Evolutionary conservation across 257 asterid species (phyloP).

Genomic region (Parsonsia alboflavescens): DNA sequence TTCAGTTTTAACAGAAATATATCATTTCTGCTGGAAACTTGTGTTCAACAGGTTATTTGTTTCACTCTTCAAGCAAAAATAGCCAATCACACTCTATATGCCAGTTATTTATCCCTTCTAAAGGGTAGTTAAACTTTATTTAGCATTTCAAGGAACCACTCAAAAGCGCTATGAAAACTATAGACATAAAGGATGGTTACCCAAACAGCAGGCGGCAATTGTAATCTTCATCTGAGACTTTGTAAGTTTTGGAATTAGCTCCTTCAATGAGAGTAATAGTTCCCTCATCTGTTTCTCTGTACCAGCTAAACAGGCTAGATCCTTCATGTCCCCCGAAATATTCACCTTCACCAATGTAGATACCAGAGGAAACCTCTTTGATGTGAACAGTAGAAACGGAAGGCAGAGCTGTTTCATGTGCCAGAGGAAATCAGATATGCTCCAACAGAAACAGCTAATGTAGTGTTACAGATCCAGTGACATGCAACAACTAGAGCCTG

Average conservation of each 20-base stretch:
- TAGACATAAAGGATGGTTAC: slow-evolving; percentile 35
- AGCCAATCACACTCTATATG: background rate
- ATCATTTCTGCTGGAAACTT: background rate
- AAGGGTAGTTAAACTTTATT: slow-evolving; percentile 4
- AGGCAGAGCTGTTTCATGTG: slow-evolving; percentile 71
- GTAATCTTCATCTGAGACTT: slow-evolving; percentile 87
- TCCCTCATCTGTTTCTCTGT: slow-evolving; percentile 69
- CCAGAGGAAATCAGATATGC: slow-evolving; percentile 11
- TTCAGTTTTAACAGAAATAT: background rate
- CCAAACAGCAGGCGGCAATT: slow-evolving; percentile 72
- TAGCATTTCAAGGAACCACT: slow-evolving; percentile 12
- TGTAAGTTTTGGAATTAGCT: slow-evolving; percentile 69
- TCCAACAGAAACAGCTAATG: background rate
- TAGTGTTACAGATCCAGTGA: background rate
- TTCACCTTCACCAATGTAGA: slow-evolving; percentile 75
- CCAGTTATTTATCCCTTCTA: background rate
- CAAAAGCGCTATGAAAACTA: background rate
- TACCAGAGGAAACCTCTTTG: slow-evolving; percentile 54
- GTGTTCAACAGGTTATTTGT: background rate
- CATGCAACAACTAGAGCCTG: background rate
- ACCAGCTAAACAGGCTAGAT: slow-evolving; percentile 87
- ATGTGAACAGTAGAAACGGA: slow-evolving; percentile 55
- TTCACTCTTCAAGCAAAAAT: background rate
- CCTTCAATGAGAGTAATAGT: slow-evolving; percentile 51
- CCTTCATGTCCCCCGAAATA: slow-evolving; percentile 96